These are phyloP conservation scores for Candida sp. DNA, from an alignment of 1,139 yeast species.

Conservation along the genomic window DNA sequence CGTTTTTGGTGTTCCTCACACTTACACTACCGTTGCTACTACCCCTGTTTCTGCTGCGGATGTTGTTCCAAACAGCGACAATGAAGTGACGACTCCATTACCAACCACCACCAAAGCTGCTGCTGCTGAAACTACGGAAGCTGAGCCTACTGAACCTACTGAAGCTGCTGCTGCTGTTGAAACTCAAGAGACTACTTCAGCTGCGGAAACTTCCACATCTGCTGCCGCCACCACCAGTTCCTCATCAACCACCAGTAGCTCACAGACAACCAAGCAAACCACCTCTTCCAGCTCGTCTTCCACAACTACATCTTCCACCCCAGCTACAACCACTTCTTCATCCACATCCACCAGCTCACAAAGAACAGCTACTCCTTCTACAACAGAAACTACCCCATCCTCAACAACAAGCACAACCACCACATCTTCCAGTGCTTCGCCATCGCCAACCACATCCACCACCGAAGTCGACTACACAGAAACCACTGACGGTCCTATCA, in stretches of 20 bases:
- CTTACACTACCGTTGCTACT: slow-evolving; percentile 42
- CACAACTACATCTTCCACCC: slow-evolving; percentile 2
- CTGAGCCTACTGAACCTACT: background rate
- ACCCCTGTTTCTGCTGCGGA: slow-evolving; percentile 28
- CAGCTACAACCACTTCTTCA: slow-evolving; percentile 5
- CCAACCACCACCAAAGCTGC: slow-evolving; percentile 4
- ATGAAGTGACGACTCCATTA: slow-evolving; percentile 11
- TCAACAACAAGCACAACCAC: slow-evolving; percentile 3
- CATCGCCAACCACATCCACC: slow-evolving; percentile 8
- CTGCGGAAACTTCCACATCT: slow-evolving; percentile 5
- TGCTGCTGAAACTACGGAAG: background rate
- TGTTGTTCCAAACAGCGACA: slow-evolving; percentile 12
- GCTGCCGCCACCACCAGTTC: background rate
- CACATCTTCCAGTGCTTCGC: slow-evolving; percentile 12
- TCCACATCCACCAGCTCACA: background rate
- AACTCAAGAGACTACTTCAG: slow-evolving; percentile 2
- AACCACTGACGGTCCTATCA: slow-evolving; percentile 28
- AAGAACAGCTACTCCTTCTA: background rate
- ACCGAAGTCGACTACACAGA: slow-evolving; percentile 14
- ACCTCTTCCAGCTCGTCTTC: slow-evolving; percentile 3
- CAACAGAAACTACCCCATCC: background rate
- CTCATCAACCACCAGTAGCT: background rate
- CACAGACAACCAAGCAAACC: background rate
- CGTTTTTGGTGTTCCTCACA: slow-evolving; percentile 42
- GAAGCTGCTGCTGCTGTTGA: slow-evolving; percentile 10